phyloP scores from a whole-genome alignment of 106 monocot species.

The Platanthera zijinensis region DNA sequence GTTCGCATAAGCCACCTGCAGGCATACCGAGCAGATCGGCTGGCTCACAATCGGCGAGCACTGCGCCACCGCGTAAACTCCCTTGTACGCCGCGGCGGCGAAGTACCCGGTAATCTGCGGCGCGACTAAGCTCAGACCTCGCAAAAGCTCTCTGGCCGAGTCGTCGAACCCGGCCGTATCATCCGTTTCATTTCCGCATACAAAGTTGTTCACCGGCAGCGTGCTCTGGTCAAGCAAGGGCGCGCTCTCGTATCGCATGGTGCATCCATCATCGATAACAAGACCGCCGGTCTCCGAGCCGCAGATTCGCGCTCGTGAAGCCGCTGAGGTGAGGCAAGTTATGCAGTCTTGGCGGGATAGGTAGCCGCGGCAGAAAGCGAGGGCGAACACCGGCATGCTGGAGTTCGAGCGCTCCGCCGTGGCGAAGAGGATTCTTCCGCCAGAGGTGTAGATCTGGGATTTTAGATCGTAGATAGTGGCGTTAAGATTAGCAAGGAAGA shows the following conservation, averaged over 20 bases:
- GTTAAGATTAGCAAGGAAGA: constrained; percentile 26
- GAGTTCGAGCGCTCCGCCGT: constrained; percentile 21
- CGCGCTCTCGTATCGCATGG: constrained; percentile 49
- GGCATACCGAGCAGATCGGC: constrained; percentile 34
- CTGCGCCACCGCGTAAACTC: constrained; percentile 42
- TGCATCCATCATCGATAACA: constrained; percentile 49
- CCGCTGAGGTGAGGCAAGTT: constrained; percentile 33
- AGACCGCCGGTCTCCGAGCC: constrained; percentile 45
- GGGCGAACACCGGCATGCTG: constrained; percentile 27
- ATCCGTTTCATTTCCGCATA: constrained; percentile 21
- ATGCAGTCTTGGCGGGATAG: constrained; percentile 35
- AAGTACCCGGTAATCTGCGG: constrained; percentile 20
- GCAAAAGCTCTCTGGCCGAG: constrained; percentile 11
- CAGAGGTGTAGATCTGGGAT: constrained; percentile 16
- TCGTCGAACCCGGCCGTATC: not conserved
- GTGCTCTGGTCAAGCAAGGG: constrained; percentile 42
- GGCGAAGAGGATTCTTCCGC: constrained; percentile 20
- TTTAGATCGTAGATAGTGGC: constrained; percentile 21
- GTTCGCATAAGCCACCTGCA: constrained; percentile 36
- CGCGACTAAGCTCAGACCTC: constrained; percentile 23
- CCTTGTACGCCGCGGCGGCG: constrained; percentile 26
- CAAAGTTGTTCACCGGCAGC: constrained; percentile 25
- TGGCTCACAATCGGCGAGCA: constrained; percentile 37
- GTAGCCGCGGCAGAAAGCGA: constrained; percentile 47
- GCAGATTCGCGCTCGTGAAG: constrained; percentile 18